phyloP scores from a whole-genome alignment of 257 asterid species.

The Petunia secreta region DNA sequence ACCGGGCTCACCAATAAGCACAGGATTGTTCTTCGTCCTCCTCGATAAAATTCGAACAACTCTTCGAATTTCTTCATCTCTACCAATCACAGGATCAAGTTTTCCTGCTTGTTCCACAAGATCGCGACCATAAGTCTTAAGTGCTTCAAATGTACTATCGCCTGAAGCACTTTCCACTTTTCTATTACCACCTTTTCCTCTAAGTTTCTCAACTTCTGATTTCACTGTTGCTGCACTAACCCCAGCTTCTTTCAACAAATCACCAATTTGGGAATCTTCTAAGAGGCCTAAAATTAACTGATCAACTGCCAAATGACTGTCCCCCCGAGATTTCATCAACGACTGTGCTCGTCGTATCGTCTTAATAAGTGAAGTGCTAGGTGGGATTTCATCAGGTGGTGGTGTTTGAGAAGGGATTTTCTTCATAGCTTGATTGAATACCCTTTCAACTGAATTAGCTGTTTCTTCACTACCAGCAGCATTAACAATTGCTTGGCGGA shows the following conservation, averaged over 20 bases:
- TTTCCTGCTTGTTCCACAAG: constrained; percentile 76
- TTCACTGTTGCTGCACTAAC: constrained; percentile 50
- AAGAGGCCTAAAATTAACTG: constrained; percentile 63
- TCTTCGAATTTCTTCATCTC: constrained; percentile 69
- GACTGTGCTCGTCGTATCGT: constrained; percentile 67
- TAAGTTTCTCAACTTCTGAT: constrained; percentile 59
- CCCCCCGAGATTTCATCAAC: constrained; percentile 56
- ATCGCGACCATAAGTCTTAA: constrained; percentile 72
- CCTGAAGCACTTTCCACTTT: constrained; percentile 78
- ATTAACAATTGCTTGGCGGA: constrained; percentile 60
- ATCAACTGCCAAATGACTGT: constrained; percentile 67
- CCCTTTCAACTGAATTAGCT: constrained; percentile 51
- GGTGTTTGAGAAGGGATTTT: constrained; percentile 64
- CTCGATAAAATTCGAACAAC: constrained; percentile 68
- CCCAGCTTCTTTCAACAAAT: constrained; percentile 60
- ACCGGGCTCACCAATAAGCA: constrained; percentile 75
- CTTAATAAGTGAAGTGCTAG: constrained; percentile 64
- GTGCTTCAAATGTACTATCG: constrained; percentile 59
- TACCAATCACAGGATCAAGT: constrained; percentile 74
- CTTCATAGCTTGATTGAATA: constrained; percentile 54
- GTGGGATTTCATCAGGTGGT: constrained; percentile 64
- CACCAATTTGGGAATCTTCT: constrained; percentile 65
- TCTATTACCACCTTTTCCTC: constrained; percentile 58
- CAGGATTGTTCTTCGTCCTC: constrained; percentile 74
- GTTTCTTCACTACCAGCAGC: constrained; percentile 60